Evolutionary conservation across 768 basidiomycete genomes (phyloP).

Genomic region (Daedaleopsis sinensis): DNA sequence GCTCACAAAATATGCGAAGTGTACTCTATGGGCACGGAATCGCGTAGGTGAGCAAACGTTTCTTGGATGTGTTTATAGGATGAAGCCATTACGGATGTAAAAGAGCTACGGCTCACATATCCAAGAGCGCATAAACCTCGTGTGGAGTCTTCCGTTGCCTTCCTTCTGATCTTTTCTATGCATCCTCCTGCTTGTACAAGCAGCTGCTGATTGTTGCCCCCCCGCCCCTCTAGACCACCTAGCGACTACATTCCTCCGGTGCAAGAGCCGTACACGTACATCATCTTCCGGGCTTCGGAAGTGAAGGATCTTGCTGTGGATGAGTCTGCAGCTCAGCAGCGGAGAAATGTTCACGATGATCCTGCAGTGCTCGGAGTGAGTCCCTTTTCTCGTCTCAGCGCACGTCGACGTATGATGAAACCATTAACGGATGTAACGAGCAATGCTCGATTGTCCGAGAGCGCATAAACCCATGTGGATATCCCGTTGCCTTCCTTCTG

Average conservation of each 20-base stretch:
- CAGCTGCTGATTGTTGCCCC: conserved; percentile 27
- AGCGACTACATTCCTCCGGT: conserved; percentile 83
- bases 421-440: conserved; percentile 50
- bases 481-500: conserved; percentile 68
- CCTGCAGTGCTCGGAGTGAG: conserved; percentile 82
- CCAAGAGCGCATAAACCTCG: conserved; percentile 47
- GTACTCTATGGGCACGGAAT: conserved; percentile 88
- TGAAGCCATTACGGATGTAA: conserved; percentile 46
- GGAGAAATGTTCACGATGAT: conserved; percentile 73
- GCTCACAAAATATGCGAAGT: conserved; percentile 40
- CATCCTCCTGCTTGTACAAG: conserved; percentile 2
- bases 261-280: conserved; percentile 84
- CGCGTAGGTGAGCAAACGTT: conserved; percentile 61
- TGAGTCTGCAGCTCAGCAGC: conserved; percentile 51
- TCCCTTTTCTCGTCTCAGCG: conserved; percentile 26
- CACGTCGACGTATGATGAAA: conserved; percentile 40
- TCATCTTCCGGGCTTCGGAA: conserved; percentile 89
- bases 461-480: conserved; percentile 53
- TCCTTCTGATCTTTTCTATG: conserved; percentile 50
- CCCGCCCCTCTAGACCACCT: conserved; percentile 52
- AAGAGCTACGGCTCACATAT: conserved; percentile 36
- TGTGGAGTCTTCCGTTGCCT: conserved; percentile 71
- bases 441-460: conserved; percentile 43
- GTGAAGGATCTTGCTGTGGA: conserved; percentile 90
- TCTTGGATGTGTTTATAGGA: conserved; percentile 23